These are phyloP conservation scores for Exserohilum rostratum DNA, from an alignment of 2,329 filamentous ascomycete genomes.

Conservation along the genomic window DNA sequence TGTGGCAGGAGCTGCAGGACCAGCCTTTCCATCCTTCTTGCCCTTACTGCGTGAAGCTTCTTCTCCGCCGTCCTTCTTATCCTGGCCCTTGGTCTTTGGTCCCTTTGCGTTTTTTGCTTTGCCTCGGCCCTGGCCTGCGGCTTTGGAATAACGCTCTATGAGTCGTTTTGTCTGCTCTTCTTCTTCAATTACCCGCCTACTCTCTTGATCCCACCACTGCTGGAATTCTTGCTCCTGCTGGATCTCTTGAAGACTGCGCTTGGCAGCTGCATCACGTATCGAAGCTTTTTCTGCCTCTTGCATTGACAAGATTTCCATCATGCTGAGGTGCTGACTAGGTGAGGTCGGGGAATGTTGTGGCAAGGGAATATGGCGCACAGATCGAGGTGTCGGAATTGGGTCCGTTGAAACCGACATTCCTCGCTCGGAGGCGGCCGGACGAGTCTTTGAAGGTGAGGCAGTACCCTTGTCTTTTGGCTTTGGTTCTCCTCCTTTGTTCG, in stretches of 20 bases:
- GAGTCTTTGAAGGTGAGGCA: constrained; percentile 31
- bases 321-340: constrained; percentile 70
- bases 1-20: background rate
- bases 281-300: constrained; percentile 84
- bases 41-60: constrained; percentile 23
- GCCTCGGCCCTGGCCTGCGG: constrained; percentile 32
- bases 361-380: constrained; percentile 56
- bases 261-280: constrained; percentile 82
- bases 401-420: constrained; percentile 46
- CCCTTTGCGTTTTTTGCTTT: constrained; percentile 27
- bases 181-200: constrained; percentile 70
- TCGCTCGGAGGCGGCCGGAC: constrained; percentile 31
- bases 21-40: constrained; percentile 17
- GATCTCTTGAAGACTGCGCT: constrained; percentile 89
- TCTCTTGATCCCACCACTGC: constrained; percentile 94
- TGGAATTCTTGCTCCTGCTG: constrained; percentile 97
- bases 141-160: constrained; percentile 34
- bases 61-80: constrained; percentile 31
- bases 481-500: constrained; percentile 35
- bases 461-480: constrained; percentile 37
- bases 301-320: constrained; percentile 87
- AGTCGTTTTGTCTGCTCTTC: constrained; percentile 52
- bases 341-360: constrained; percentile 67
- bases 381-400: constrained; percentile 50
- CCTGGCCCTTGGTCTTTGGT: constrained; percentile 27